These are phyloP conservation scores for Zoysia pacifica DNA, from an alignment of 176 grass and related monocot genomes.

Conservation along the genomic window DNA sequence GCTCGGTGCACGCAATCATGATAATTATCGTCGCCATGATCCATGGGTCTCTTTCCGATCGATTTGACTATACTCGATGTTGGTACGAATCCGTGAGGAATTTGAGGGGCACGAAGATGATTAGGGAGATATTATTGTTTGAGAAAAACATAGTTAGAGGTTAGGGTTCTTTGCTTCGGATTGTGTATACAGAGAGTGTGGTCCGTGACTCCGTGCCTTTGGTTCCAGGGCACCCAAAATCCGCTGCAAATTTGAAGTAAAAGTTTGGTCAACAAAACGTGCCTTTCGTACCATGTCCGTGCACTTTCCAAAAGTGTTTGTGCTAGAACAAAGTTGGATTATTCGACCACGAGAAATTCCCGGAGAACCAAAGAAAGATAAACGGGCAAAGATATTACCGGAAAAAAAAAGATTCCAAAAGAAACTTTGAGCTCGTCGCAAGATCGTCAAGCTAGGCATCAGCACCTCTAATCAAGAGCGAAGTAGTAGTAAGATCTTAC, in stretches of 20 bases:
- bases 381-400: not conserved
- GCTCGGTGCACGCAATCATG: not conserved
- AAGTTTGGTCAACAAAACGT: constrained; percentile 8
- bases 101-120: not conserved
- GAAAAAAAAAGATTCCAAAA: not conserved
- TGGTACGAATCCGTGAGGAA: not conserved
- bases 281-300: not conserved
- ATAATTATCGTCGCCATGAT: constrained; percentile 10
- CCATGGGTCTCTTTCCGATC: not conserved
- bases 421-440: no score
- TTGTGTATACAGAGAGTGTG: not conserved
- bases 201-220: not conserved
- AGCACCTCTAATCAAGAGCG: no score
- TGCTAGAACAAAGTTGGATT: constrained; percentile 25
- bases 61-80: constrained; percentile 33
- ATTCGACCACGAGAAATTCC: constrained; percentile 19
- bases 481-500: no score
- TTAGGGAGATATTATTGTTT: not conserved
- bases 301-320: not conserved
- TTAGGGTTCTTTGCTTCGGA: not conserved
- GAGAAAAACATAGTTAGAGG: not conserved
- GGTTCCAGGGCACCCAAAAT: not conserved
- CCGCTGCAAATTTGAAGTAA: not conserved
- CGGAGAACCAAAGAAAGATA: not conserved
- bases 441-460: no score